Base-by-base conservation (phyloP, 345 rosid genomes). In the Eucalyptus guilfoylei region DNA sequence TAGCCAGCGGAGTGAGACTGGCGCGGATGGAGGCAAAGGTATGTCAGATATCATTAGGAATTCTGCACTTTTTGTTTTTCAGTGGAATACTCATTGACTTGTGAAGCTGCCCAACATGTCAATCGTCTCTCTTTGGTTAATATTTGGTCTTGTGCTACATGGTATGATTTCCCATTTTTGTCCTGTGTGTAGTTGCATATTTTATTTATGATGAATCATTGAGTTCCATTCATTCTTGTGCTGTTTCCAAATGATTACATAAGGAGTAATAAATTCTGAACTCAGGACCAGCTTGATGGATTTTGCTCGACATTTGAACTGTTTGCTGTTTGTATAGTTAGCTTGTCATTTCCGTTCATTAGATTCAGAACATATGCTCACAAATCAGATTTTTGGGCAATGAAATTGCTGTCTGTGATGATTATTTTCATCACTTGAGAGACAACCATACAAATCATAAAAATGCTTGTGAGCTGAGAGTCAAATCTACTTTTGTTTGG, bases 11-110 rank as follows among this genome's bases (percentile, higher is more conserved):
- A 88, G 58, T 88, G 93, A 91, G 87, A 91, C 88, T 48, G 81
- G n/a, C 30, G 92, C 87, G 44, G 90, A 89, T 88, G 91, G 58
- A 86, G 91, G n/a, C 40, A 92, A 93, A 91, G 96, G 97, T 95
- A 88, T 64, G 49, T 49, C 60, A 11, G 69, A 87, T 42, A 87
- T 76, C 69, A 21, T 44, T 42, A 54, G 88, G 58, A 44, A 67
- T 72, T 64, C 49, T 40, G 87, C 4, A 14, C 55, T 45, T 47
- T 48, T 17, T 28, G 54, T 48, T 45, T 47, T 32, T 28, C 37
- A 40, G 47, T 76, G 24, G 85, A 21, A 40, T 37, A 40, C 47
- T 40, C 15, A 40, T 76, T 76, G 47, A 76, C 85, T 76, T 21
- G 83, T 37, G 24, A 23, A 76, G 85, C 85, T 21, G 85, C 47